These are phyloP conservation scores for Orbilia blumenaviensis DNA, from an alignment of 2,329 filamentous ascomycete species.

Conservation along the genomic window DNA sequence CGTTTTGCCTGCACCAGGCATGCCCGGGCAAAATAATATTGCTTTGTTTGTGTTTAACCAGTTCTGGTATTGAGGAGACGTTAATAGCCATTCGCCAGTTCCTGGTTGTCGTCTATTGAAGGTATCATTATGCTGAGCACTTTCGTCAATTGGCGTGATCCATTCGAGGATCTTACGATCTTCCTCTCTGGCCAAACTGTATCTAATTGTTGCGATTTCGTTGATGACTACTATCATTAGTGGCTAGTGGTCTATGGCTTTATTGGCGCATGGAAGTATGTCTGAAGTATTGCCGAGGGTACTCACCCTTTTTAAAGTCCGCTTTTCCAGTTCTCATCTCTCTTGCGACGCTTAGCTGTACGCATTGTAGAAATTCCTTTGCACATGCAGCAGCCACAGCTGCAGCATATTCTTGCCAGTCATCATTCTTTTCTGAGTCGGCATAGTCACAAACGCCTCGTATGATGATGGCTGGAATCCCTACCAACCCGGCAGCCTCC, in stretches of 20 bases:
- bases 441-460: slow-evolving; percentile 17
- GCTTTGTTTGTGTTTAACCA: not conserved
- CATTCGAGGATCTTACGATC: slow-evolving; percentile 10
- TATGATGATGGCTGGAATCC: not conserved
- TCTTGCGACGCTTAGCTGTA: not conserved
- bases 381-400: slow-evolving; percentile 3
- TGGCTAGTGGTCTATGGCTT: not conserved
- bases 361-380: slow-evolving; percentile 8
- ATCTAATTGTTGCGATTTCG: not conserved
- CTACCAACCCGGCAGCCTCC: slow-evolving; percentile 9
- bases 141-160: slow-evolving; percentile 17
- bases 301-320: slow-evolving; percentile 3
- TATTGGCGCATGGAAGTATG: not conserved
- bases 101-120: slow-evolving; percentile 1
- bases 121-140: not conserved
- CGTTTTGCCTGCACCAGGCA: slow-evolving; percentile 66
- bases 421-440: slow-evolving; percentile 1
- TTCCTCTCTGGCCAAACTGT: not conserved
- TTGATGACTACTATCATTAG: not conserved
- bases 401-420: slow-evolving; percentile 11
- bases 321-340: not conserved
- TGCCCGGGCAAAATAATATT: slow-evolving; percentile 64
- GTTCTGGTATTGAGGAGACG: slow-evolving; percentile 59
- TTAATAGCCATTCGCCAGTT: slow-evolving; percentile 62
- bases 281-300: not conserved